Evolutionary conservation across 2,329 filamentous ascomycete species (phyloP), one percentile per base, ranked within the genome.

Genomic region (Colletotrichum abscissum): DNA sequence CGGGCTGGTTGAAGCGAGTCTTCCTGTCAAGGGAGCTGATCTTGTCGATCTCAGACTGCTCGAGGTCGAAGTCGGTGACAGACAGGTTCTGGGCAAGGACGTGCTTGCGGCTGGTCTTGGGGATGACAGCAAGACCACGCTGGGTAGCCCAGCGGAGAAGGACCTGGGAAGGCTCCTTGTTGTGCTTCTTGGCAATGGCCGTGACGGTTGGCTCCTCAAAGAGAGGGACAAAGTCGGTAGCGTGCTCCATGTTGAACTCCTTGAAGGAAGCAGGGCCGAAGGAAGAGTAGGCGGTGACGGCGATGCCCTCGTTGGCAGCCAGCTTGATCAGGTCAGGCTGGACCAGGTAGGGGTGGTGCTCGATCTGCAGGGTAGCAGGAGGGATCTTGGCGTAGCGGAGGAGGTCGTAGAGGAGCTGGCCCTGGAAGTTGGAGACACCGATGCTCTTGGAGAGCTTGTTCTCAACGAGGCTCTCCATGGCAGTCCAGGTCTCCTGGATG

Each of bases 141-240:
- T 97, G 94, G 19, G 95, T 97, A 26, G 94, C 91, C 95, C 95
- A 98, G 78, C 95, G 90, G 77, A 98, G 88, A 74, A 97, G 88
- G 33, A 97, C 88, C 88, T 98, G 95, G 19, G 94, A 93, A 7
- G 94, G 88, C 9, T 92, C 91, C 87, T 93, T 94, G 81, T 85
- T 85, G 80, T 94, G 87, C 86, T 93, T 95, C 78, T 88, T 82
- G 22, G 94, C 92, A 75, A 95, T 88, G 63, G 78, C 81, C 77
- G 88, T 90, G 82, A 97, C 87, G 66, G 88, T 83, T 24, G 89
- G 84, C 82, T 94, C 89, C 80, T 95, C 88, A 81, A 97, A 92
- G 72, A 97, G 88, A 66, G 93, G 89, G 16, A 90, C 87, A 14
- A 91, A 88, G 76, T 89, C 87, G 76, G 89, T 85, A 33, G 93